These are phyloP conservation scores for Coniochaeta sp. DNA, from an alignment of 2,329 filamentous ascomycete genomes.

Conservation along the genomic window DNA sequence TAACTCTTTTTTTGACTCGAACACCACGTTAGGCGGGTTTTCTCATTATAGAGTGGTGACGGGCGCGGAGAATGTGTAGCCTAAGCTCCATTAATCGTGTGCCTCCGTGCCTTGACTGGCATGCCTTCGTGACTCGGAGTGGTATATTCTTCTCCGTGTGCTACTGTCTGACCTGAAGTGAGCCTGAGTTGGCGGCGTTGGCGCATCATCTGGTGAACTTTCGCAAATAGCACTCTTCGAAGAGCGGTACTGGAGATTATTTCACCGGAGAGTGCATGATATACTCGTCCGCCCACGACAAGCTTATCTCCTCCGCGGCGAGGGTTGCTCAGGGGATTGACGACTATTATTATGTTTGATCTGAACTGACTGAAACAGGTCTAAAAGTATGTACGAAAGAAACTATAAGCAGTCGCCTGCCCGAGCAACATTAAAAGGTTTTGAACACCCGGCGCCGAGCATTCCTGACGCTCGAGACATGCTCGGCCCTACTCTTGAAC, in stretches of 20 bases:
- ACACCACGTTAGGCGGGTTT: conserved; percentile 9
- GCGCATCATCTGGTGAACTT: no score
- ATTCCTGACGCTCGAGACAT: neutral
- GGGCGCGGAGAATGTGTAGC: conserved; percentile 31
- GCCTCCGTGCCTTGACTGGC: conserved; percentile 17
- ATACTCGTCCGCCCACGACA: no score
- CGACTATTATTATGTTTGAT: no score
- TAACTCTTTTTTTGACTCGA: conserved; percentile 11
- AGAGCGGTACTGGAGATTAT: no score
- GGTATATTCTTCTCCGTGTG: no score
- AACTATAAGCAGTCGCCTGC: neutral
- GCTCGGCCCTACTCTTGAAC: neutral
- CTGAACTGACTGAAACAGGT: no score
- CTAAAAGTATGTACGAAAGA: neutral
- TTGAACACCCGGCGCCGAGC: neutral
- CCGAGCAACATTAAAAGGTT: neutral
- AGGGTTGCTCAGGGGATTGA: no score
- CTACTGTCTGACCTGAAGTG: no score
- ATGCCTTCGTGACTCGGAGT: neutral
- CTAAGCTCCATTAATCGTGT: conserved; percentile 23
- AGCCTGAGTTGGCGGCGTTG: no score
- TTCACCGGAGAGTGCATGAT: no score
- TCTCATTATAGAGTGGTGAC: conserved; percentile 41
- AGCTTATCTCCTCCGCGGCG: no score
- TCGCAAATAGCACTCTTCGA: no score